A percentile compares a stretch with the other conserved stretches of the same genome.
phyloP scores from a whole-genome alignment of 306 rosid species.

The Cucurbita pepo region DNA sequence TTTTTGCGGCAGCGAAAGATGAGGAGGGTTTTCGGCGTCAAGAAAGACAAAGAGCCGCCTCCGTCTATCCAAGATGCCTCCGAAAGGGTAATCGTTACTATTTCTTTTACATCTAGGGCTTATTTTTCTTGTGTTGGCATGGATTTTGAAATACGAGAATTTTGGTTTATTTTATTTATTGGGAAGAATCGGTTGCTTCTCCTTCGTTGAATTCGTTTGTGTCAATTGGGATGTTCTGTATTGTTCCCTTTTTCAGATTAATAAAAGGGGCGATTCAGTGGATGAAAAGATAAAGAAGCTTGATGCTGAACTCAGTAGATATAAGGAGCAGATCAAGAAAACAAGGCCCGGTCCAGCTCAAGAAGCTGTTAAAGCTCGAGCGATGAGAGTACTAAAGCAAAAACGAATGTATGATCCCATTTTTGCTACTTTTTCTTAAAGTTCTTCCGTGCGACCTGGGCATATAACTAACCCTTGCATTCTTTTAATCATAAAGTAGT shows the following conservation, averaged over 20 bases:
- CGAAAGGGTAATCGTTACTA: slow-evolving; percentile 34
- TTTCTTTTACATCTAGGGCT: not conserved
- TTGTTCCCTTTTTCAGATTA: slow-evolving; percentile 31
- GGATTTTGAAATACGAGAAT: too few species aligned
- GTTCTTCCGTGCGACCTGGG: not conserved
- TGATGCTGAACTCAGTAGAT: slow-evolving; percentile 69
- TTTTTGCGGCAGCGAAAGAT: slow-evolving; percentile 12
- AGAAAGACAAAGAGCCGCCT: slow-evolving; percentile 84
- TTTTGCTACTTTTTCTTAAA: not conserved
- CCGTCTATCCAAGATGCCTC: slow-evolving; percentile 75
- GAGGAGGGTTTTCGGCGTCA: slow-evolving; percentile 77
- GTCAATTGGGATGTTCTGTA: not conserved
- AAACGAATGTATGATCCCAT: slow-evolving; percentile 56
- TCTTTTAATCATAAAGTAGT: not conserved
- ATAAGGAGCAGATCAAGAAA: slow-evolving; percentile 87
- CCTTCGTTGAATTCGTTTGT: not conserved
- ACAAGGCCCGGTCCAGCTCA: slow-evolving; percentile 94
- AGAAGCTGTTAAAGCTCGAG: slow-evolving; percentile 84
- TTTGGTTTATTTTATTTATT: not conserved
- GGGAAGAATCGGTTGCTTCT: not conserved
- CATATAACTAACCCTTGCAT: not conserved
- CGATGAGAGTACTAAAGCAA: slow-evolving; percentile 93
- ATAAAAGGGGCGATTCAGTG: slow-evolving; percentile 74
- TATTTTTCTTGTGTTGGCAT: too few species aligned
- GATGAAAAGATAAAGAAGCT: slow-evolving; percentile 83